A percentile compares a stretch with the other conserved stretches of the same genome.
These are phyloP conservation scores for Penicillium sp. DNA, from an alignment of 2,329 filamentous ascomycete genomes.

Conservation along the genomic window DNA sequence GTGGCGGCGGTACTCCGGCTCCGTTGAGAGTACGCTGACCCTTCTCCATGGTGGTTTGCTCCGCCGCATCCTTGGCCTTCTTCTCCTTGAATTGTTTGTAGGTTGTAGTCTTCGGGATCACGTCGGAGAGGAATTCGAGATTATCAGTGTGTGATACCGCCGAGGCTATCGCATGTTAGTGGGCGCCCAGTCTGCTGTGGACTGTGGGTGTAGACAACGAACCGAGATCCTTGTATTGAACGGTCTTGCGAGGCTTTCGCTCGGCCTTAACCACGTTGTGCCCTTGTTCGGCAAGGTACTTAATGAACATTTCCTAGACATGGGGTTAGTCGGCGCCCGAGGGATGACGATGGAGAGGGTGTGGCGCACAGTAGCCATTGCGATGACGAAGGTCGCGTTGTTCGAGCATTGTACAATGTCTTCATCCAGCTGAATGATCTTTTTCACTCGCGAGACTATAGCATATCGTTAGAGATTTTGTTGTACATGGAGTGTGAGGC, in stretches of 20 bases:
- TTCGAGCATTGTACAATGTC: slow-evolving; percentile 86
- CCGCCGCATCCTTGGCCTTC: slow-evolving; percentile 42
- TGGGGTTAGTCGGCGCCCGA: slow-evolving; percentile 8
- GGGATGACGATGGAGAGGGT: slow-evolving; percentile 9
- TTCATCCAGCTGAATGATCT: slow-evolving; percentile 86
- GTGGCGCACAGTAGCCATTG: slow-evolving; percentile 73
- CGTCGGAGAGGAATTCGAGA: slow-evolving; percentile 89
- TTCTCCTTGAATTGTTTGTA: slow-evolving; percentile 77
- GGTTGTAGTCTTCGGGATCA: slow-evolving; percentile 82
- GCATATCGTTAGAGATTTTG: slow-evolving; percentile 7
- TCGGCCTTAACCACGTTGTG: slow-evolving; percentile 89
- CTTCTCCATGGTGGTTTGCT: slow-evolving; percentile 36
- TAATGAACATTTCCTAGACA: slow-evolving; percentile 85
- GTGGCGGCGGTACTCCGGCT: slow-evolving; percentile 14
- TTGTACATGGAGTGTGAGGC: slow-evolving; percentile 38
- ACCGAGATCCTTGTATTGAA: slow-evolving; percentile 95
- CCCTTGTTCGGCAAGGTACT: slow-evolving; percentile 81
- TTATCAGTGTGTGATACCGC: slow-evolving; percentile 88
- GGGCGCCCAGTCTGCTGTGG: not conserved
- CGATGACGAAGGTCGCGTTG: slow-evolving; percentile 91
- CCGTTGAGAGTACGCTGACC: slow-evolving; percentile 43
- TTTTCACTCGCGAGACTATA: slow-evolving; percentile 89
- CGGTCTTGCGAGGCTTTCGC: slow-evolving; percentile 85
- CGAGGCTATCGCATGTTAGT: slow-evolving; percentile 59
- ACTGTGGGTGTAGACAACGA: slow-evolving; percentile 28